Base-by-base conservation (phyloP, 1,284 basidiomycete genomes). In the Moesziomyces parantarcticus region DNA sequence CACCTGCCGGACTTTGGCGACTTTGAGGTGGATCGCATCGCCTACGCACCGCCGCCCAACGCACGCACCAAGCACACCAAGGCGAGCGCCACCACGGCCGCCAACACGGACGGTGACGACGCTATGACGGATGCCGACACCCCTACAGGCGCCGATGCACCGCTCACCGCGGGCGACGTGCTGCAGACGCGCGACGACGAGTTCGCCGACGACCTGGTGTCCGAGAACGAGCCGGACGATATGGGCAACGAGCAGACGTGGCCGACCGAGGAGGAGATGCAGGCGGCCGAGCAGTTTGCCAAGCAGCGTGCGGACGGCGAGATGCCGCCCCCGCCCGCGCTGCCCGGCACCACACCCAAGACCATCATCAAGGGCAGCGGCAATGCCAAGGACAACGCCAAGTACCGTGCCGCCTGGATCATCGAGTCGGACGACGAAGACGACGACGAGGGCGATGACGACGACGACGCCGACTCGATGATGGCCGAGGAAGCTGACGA, bases 191-290 rank as follows among this genome's bases (percentile, higher is more conserved):
- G 80, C 21, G 72, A 83, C 10, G 84, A 87, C 0, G 90, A 90
- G 8, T 87, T 89, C 1, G 92, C 92, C 1, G 96, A 99, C 83
- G 96, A 95, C 6, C 86, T 98, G 29, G 88, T 93, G 3, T 92
- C 92, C 1, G 91, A 89, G 63, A 97, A 98, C 80, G 89, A 91
- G 32, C 92, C 92, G 0, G 94, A 98, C 77, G 89, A 92, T 63
- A 88, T 97, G 85, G 89, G 88, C 16, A 96, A 96, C 81, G 96
- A 99, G 81, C 96, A 99, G 85, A 99, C 96, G 0, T 98, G 96
- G 95, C 96, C 96, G 0, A 97, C 94, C 0, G 94, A 98, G 83
- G 96, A 98, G 76, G 96, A 98, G 84, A 92, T 99, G 90, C 64
- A 72, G 87, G 60, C 61, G 10, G 73, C 71, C 39, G 73, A 79